Base-by-base conservation (phyloP, 148 eudicot species). In the Arbutus unedo region DNA sequence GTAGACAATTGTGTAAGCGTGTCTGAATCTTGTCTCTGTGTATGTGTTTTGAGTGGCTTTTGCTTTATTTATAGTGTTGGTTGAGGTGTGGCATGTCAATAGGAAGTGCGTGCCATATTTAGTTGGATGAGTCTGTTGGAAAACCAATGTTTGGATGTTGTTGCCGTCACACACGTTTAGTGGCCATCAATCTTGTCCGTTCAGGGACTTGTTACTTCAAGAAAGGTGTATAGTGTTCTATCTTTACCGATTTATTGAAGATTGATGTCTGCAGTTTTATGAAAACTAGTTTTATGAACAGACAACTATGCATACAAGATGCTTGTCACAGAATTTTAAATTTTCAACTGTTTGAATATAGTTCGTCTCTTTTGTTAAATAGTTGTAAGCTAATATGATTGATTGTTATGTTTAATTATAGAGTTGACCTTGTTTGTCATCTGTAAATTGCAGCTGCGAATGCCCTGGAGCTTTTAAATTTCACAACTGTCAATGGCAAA, bases 391-490 rank as follows among this genome's bases (percentile, higher is more conserved):
- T 56, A 11, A 51, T 51, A 51, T 31, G 38, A 31, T 31, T 31
- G 38, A 51, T 51, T 51, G 54, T 14, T 56, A 67, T 16, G 41
- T 56, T 45, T 0, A 8, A 43, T 6, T 41, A 1, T 51, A 9
- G 19, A 23, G 59, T n/a, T 44, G 54, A 78, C 53, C 8, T 0
- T 74, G 38, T 60, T 49, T 60, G 9, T 82, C 15, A 49, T 79
- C 1, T 73, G 21, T 16, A 44, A 15, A 77, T 73, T 83, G 83
- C 90, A 92, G 93, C 96, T 86, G 81, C 89, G 70, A 81, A 41
- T 74, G 96, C 96, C 9, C 74, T 84, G 83, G 92, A 91, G 25
- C 60, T 79, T 13, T 68, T 93, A 82, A 93, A 93, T 67, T 93
- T 89, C 45, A 88, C 92, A 1, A 87, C 84, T 1, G 8, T 93